Percentiles rank a stretch among this genome's conserved stretches.
Conservation (phyloP, 306 rosid genomes). For the Clitoria ternatea region DNA sequence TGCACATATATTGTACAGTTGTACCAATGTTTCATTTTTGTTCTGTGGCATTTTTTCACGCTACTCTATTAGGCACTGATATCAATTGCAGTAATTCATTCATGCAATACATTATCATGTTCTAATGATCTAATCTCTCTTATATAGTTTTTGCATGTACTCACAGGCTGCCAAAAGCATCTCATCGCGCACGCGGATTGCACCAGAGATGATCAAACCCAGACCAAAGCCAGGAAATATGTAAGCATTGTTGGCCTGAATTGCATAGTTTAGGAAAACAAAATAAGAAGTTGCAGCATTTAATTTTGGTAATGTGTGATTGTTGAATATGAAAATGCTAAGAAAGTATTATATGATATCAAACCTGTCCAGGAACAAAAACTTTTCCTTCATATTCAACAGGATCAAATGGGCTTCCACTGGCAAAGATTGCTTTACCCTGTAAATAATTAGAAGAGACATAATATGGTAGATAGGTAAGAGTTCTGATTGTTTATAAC, state of each 20-base stretch:
- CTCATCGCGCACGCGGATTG: constrained; percentile 86
- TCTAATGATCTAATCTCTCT: constrained; percentile 1
- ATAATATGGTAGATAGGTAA: neutral
- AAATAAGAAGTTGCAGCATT: constrained; percentile 25
- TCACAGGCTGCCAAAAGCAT: constrained; percentile 98
- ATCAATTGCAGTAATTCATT: neutral
- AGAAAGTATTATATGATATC: neutral
- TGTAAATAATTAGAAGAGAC: constrained; percentile 29
- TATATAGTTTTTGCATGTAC: constrained; percentile 31
- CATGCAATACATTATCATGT: neutral
- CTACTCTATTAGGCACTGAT: neutral
- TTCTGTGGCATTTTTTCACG: neutral
- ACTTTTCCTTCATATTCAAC: constrained; percentile 65
- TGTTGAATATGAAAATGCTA: constrained; percentile 10
- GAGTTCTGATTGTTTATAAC: neutral
- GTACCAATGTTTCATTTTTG: no score
- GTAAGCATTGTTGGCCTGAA: constrained; percentile 97
- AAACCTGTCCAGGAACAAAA: constrained; percentile 92
- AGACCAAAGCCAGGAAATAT: constrained; percentile 92
- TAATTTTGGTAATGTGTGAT: neutral
- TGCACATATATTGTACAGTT: neutral
- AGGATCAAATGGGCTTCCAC: constrained; percentile 94
- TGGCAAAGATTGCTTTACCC: constrained; percentile 89
- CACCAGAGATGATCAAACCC: constrained; percentile 95
- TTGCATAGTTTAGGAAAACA: constrained; percentile 18